phyloP scores from a whole-genome alignment of 1,139 yeast genomes.

The Wickerhamiella pararugosa region DNA sequence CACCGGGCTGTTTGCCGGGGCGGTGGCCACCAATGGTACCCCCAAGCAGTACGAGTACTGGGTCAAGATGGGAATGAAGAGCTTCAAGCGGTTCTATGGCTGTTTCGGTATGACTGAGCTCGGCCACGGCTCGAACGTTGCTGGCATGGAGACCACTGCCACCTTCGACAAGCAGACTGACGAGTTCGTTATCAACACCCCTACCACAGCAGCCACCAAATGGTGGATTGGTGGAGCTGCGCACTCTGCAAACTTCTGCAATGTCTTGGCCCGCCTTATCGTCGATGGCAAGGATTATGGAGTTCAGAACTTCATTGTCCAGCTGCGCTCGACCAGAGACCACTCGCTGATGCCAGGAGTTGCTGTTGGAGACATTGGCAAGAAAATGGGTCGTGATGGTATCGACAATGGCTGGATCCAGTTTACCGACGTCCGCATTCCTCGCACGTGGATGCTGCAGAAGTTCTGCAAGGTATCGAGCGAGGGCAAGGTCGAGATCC shows the following conservation, averaged over 20 bases:
- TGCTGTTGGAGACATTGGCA: conserved; percentile 77
- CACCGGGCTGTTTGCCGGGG: conserved; percentile 50
- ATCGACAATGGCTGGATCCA: conserved; percentile 89
- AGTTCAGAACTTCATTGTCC: conserved; percentile 82
- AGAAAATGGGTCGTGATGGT: conserved; percentile 73
- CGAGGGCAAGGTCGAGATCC: conserved; percentile 42
- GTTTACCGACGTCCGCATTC: conserved; percentile 63
- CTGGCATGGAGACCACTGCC: conserved; percentile 79
- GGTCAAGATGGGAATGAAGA: conserved; percentile 53
- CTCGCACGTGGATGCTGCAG: conserved; percentile 66
- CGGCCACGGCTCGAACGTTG: conserved; percentile 87
- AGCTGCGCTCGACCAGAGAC: conserved; percentile 49
- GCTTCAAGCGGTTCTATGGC: conserved; percentile 57
- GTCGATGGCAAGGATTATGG: conserved; percentile 75
- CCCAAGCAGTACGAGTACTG: conserved; percentile 45
- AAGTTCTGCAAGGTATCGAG: conserved; percentile 56
- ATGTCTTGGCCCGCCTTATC: conserved; percentile 64
- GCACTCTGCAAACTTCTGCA: conserved; percentile 75
- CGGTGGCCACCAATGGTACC: conserved; percentile 59
- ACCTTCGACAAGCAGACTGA: conserved; percentile 50
- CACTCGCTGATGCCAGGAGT: conserved; percentile 66
- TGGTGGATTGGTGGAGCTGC: conserved; percentile 99
- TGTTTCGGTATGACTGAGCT: conserved; percentile 90
- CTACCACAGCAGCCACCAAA: conserved; percentile 79
- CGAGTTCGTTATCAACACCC: conserved; percentile 62